Evolutionary conservation across 768 basidiomycete genomes (phyloP).

Genomic region (Auricularia heimuer): DNA sequence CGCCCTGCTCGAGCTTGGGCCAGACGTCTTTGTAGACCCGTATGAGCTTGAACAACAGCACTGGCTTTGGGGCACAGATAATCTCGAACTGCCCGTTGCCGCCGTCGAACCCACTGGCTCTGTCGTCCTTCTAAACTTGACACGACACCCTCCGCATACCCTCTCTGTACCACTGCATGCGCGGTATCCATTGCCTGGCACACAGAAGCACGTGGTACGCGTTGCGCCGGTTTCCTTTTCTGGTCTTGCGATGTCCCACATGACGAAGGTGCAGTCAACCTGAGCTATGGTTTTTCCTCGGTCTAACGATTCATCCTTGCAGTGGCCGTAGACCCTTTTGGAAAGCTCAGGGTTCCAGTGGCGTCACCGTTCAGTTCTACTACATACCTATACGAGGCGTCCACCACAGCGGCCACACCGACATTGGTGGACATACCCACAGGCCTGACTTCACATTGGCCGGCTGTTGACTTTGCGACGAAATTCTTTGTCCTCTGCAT

Average conservation of each 20-base stretch:
- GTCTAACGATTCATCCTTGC: neutral
- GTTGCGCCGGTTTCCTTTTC: neutral
- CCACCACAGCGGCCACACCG: neutral
- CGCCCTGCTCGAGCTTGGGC: slow-evolving; percentile 27
- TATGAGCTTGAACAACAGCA: slow-evolving; percentile 30
- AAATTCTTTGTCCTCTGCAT: neutral
- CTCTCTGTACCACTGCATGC: slow-evolving; percentile 35
- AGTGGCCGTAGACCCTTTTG: too few relatives aligned
- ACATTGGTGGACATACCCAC: neutral
- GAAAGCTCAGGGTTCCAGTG: too few relatives aligned
- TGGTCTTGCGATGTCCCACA: neutral
- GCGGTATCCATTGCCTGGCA: slow-evolving; percentile 29
- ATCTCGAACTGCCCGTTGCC: slow-evolving; percentile 35
- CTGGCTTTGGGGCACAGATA: slow-evolving; percentile 16
- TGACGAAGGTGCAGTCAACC: neutral
- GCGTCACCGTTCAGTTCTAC: neutral
- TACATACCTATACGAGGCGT: neutral
- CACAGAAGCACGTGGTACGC: neutral
- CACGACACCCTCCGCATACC: slow-evolving; percentile 6
- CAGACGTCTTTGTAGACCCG: slow-evolving; percentile 33
- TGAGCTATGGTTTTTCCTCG: slow-evolving; percentile 3
- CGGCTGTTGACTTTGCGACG: neutral
- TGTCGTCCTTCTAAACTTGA: slow-evolving; percentile 23
- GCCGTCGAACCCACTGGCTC: slow-evolving; percentile 21
- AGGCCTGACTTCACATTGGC: neutral